phyloP scores from a whole-genome alignment of 2,329 filamentous ascomycete genomes.

The Ploettnerulaceae sp. region DNA sequence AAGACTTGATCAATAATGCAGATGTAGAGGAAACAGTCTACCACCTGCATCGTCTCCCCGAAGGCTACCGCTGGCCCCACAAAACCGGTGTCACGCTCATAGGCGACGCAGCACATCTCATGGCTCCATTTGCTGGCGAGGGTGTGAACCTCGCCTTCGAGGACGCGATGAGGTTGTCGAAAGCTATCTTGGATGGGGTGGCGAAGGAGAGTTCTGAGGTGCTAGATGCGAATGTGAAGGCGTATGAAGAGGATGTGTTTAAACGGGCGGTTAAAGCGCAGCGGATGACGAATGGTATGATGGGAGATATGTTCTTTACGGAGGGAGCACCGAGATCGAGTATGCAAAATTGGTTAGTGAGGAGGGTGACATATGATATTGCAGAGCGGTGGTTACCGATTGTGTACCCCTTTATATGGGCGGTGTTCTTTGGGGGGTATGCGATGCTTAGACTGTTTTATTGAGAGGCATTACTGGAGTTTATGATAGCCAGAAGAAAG shows the following conservation, averaged over 20 bases:
- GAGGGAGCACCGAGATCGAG: constrained; percentile 11
- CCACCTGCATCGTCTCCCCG: constrained; percentile 21
- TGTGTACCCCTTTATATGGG: neutral
- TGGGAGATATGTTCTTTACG: constrained; percentile 16
- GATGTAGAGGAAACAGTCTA: constrained; percentile 26
- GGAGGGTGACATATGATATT: constrained; percentile 9
- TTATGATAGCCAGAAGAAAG: no score
- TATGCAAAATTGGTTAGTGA: constrained; percentile 14
- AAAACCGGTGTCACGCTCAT: constrained; percentile 40
- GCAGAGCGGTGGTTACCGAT: constrained; percentile 1
- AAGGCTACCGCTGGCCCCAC: constrained; percentile 17
- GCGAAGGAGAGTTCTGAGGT: neutral
- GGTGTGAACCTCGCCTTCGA: constrained; percentile 36
- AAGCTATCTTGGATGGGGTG: constrained; percentile 32
- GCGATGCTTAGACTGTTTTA: neutral
- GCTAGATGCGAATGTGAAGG: constrained; percentile 3
- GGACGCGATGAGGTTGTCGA: constrained; percentile 39
- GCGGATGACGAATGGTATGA: constrained; percentile 8
- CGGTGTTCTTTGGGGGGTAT: neutral
- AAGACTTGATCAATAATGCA: constrained; percentile 26
- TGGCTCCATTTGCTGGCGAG: constrained; percentile 43
- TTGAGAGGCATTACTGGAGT: no score
- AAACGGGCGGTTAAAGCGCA: constrained; percentile 3
- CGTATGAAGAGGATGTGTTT: constrained; percentile 30
- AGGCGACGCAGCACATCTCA: constrained; percentile 46